A percentile compares a stretch with the other conserved stretches of the same genome.
Evolutionary conservation across 768 basidiomycete genomes (phyloP).

Genomic region (Mrakia gelida): DNA sequence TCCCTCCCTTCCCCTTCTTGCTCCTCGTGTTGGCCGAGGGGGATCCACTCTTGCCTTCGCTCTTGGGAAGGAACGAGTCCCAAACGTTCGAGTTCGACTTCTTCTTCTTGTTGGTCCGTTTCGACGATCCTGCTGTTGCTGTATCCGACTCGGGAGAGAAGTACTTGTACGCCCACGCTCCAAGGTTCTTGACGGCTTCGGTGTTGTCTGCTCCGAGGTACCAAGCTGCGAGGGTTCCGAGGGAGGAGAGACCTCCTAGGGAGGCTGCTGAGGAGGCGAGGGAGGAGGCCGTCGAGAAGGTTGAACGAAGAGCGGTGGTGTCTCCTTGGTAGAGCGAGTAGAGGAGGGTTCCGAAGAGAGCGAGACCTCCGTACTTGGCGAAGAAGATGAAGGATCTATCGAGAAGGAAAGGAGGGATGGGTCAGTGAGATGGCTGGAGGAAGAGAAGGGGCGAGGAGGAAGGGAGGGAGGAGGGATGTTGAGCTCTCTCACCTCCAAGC

Average conservation of each 20-base stretch:
- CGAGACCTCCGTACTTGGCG: conserved; percentile 7
- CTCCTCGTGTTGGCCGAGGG: conserved; percentile 3
- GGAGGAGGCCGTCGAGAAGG: not conserved
- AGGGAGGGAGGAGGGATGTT: not conserved
- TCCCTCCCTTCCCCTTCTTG: not conserved
- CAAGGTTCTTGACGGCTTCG: conserved; percentile 3
- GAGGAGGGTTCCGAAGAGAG: conserved; percentile 3
- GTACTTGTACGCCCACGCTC: not conserved
- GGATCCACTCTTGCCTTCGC: not conserved
- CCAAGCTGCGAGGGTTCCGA: conserved; percentile 7
- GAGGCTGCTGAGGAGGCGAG: conserved; percentile 9
- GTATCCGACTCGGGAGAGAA: conserved; percentile 3
- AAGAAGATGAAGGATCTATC: conserved; percentile 5
- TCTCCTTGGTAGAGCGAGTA: conserved; percentile 17
- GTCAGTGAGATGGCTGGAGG: not conserved
- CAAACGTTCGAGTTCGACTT: conserved; percentile 11
- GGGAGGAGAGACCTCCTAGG: conserved; percentile 1
- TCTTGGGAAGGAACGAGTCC: conserved; percentile 7
- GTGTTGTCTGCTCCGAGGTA: conserved; percentile 7
- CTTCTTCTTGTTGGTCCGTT: not conserved
- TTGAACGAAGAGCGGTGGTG: conserved; percentile 3
- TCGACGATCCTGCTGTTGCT: not conserved
- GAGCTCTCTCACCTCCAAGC: conserved; percentile 11
- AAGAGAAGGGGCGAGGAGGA: not conserved
- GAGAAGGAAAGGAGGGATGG: no score